A percentile compares a stretch with the other conserved stretches of the same genome.
These are phyloP conservation scores for Penicillium olsonii DNA, from an alignment of 2,329 filamentous ascomycete genomes.

Conservation along the genomic window DNA sequence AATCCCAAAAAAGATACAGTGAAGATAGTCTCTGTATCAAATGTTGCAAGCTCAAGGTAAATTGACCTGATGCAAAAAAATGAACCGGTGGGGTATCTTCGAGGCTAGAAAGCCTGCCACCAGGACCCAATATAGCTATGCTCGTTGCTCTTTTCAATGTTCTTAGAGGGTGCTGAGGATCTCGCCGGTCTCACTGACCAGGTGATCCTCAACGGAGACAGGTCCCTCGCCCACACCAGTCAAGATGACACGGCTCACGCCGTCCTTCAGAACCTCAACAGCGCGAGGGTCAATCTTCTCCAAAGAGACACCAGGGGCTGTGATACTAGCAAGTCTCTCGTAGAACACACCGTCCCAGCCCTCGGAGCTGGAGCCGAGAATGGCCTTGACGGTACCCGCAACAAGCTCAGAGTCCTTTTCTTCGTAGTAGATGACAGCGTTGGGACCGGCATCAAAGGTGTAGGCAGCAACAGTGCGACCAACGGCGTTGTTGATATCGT, in stretches of 20 bases:
- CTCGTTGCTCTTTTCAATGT: conserved; percentile 11
- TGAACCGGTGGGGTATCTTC: conserved; percentile 24
- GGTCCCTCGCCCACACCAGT: conserved; percentile 92
- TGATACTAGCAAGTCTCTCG: conserved; percentile 53
- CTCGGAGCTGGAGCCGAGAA: conserved; percentile 65
- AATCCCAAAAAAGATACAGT: conserved; percentile 13
- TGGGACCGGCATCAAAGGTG: conserved; percentile 96
- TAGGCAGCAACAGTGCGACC: conserved; percentile 85
- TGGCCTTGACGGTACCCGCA: conserved; percentile 73
- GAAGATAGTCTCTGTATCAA: conserved; percentile 18
- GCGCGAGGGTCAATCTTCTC: conserved; percentile 59
- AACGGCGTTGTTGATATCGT: conserved; percentile 79
- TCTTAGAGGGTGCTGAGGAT: conserved; percentile 30
- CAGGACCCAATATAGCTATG: conserved; percentile 13
- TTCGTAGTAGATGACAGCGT: conserved; percentile 94
- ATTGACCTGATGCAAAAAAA: conserved; percentile 15
- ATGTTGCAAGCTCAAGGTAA: conserved; percentile 13
- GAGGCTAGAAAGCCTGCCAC: conserved; percentile 8
- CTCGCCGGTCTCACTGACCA: conserved; percentile 69
- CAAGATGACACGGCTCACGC: conserved; percentile 85
- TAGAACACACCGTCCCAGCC: conserved; percentile 61
- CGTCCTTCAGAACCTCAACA: conserved; percentile 68
- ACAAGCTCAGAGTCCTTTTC: conserved; percentile 74
- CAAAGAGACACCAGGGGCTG: conserved; percentile 55
- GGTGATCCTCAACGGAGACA: conserved; percentile 72